phyloP scores from a whole-genome alignment of 2,329 filamentous ascomycete species.

The Xylaria arbuscula region DNA sequence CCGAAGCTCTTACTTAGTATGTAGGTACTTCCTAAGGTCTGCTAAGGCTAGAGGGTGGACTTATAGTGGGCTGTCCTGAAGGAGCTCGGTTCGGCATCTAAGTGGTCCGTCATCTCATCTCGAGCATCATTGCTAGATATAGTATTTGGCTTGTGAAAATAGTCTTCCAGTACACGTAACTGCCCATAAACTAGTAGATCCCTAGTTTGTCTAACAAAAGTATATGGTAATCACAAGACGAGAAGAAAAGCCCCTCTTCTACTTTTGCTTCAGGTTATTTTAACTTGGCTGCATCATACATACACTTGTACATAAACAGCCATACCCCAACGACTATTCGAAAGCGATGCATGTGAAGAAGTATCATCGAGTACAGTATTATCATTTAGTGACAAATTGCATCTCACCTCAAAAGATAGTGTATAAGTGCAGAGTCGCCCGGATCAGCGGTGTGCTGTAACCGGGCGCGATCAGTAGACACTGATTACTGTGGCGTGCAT shows the following conservation, averaged over 20 bases:
- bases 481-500: slow-evolving; percentile 4
- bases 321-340: not conserved
- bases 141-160: slow-evolving; percentile 35
- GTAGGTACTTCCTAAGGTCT: no score
- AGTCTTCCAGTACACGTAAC: slow-evolving; percentile 4
- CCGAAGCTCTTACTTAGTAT: slow-evolving; percentile 11
- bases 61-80: not conserved
- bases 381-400: slow-evolving; percentile 17
- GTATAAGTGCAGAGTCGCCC: not conserved
- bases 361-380: not conserved
- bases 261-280: not conserved
- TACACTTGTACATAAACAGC: not conserved
- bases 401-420: not conserved
- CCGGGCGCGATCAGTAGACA: slow-evolving; percentile 3
- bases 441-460: slow-evolving; percentile 22
- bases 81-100: slow-evolving; percentile 33
- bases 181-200: no score
- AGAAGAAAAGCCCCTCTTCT: not conserved
- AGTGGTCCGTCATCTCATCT: slow-evolving; percentile 25
- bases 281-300: not conserved
- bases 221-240: slow-evolving; percentile 5
- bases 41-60: slow-evolving; percentile 5
- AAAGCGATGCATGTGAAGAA: not conserved
- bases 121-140: not conserved
- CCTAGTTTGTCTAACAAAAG: no score